A percentile compares a stretch with the other conserved stretches of the same genome.
These are phyloP conservation scores for Naganishia vishniacii DNA, from an alignment of 768 basidiomycete genomes.

Conservation along the genomic window DNA sequence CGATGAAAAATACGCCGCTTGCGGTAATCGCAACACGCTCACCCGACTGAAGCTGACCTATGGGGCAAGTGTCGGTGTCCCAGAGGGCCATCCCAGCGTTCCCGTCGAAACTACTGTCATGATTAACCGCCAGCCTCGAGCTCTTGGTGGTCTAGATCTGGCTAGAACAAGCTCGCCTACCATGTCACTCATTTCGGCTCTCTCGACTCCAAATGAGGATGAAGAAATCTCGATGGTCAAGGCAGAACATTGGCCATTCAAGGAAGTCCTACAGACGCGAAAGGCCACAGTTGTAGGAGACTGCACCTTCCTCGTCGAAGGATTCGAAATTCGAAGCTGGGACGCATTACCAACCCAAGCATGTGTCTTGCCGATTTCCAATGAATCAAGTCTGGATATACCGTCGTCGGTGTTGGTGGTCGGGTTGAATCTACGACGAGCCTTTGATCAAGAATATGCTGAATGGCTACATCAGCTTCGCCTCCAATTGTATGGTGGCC, in stretches of 20 bases:
- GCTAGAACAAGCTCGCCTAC: conserved; percentile 34
- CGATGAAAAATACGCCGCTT: not conserved
- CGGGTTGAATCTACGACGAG: conserved; percentile 40
- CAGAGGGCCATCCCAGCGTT: conserved; percentile 35
- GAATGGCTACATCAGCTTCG: conserved; percentile 35
- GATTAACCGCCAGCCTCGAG: conserved; percentile 4
- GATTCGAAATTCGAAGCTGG: conserved; percentile 39
- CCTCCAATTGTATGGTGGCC: conserved; percentile 40
- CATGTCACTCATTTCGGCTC: conserved; percentile 33
- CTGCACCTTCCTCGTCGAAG: conserved; percentile 35
- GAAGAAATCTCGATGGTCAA: conserved; percentile 12
- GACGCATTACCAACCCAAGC: conserved; percentile 42
- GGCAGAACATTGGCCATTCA: conserved; percentile 38
- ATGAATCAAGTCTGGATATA: conserved; percentile 40
- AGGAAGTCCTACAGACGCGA: conserved; percentile 35
- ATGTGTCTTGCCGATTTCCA: conserved; percentile 39
- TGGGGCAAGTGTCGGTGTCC: conserved; percentile 41
- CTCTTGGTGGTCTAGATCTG: conserved; percentile 21
- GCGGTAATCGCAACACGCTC: not conserved
- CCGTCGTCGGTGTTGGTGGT: conserved; percentile 38
- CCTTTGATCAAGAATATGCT: conserved; percentile 44
- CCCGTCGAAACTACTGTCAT: conserved; percentile 23
- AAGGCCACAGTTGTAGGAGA: conserved; percentile 39
- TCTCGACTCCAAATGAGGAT: conserved; percentile 24
- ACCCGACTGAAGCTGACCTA: conserved; percentile 27